These are phyloP conservation scores for Funneliformis mosseae DNA, from an alignment of 192 early-diverging fungal species.

Conservation along the genomic window DNA sequence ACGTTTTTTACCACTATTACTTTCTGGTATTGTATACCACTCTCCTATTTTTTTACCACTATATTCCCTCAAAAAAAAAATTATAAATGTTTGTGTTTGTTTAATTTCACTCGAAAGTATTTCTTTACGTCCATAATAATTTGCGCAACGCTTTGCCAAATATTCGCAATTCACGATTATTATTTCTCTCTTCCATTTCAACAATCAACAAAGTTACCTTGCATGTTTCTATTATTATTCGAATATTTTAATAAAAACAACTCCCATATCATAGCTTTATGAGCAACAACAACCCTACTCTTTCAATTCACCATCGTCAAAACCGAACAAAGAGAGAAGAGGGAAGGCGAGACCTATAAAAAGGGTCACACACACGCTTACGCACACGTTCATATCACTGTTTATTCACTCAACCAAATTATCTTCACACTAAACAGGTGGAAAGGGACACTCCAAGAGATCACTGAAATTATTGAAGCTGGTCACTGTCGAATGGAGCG, in stretches of 20 bases:
- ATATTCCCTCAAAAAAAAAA: neutral
- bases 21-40: neutral
- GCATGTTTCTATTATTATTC: neutral
- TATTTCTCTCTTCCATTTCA: neutral
- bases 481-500: slow-evolving; percentile 11
- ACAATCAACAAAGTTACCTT: neutral
- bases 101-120: neutral
- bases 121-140: neutral
- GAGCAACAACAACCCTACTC: neutral
- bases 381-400: neutral
- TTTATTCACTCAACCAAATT: slow-evolving; percentile 6
- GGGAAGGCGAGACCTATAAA: neutral
- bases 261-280: neutral
- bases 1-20: neutral
- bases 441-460: slow-evolving; percentile 10
- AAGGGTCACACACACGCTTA: neutral
- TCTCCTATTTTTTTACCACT: neutral
- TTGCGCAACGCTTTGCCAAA: neutral
- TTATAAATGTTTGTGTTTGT: neutral
- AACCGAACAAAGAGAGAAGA: too few species aligned
- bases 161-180: neutral
- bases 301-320: neutral
- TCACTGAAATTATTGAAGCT: slow-evolving; percentile 13
- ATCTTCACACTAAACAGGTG: neutral
- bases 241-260: neutral